Conservation (phyloP, 1,284 basidiomycete species). For the Cryptococcus sp. region DNA sequence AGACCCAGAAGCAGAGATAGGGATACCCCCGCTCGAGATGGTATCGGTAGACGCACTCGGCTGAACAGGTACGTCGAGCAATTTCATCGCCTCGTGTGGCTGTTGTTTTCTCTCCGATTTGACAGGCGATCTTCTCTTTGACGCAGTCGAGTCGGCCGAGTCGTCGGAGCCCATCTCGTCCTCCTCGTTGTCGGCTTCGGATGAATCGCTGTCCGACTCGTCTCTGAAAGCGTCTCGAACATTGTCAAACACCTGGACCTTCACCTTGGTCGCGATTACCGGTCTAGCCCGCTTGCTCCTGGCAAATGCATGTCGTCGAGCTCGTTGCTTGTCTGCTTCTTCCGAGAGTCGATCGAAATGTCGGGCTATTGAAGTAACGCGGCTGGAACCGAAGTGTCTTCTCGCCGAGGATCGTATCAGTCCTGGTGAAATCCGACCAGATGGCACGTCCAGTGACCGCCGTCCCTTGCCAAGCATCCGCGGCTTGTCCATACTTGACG, state of each 20-base stretch:
- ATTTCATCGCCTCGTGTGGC: conserved; percentile 2
- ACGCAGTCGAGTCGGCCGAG: conserved; percentile 26
- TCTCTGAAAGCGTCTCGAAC: conserved; percentile 88
- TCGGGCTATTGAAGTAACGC: conserved; percentile 52
- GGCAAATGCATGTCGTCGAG: conserved; percentile 50
- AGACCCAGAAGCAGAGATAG: conserved; percentile 12
- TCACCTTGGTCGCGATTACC: conserved; percentile 80
- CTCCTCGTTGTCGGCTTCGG: conserved; percentile 80
- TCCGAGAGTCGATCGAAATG: conserved; percentile 52
- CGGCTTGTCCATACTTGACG: conserved; percentile 19
- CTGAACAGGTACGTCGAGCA: conserved; percentile 2
- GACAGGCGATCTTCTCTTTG: conserved; percentile 14
- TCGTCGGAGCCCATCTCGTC: conserved; percentile 39
- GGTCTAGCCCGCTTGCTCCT: conserved; percentile 87
- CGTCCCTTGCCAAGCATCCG: conserved; percentile 39
- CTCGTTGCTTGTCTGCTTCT: conserved; percentile 52
- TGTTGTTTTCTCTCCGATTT: conserved; percentile 3
- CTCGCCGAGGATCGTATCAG: conserved; percentile 15
- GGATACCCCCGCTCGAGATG: conserved; percentile 2
- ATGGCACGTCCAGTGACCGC: conserved; percentile 14
- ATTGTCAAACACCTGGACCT: conserved; percentile 84
- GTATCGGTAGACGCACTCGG: not conserved
- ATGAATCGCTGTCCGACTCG: conserved; percentile 65
- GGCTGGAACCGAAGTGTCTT: conserved; percentile 28
- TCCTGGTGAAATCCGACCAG: conserved; percentile 13